Evolutionary conservation across 2,329 filamentous ascomycete species (phyloP).

Genomic region (Epichloe scottii): DNA sequence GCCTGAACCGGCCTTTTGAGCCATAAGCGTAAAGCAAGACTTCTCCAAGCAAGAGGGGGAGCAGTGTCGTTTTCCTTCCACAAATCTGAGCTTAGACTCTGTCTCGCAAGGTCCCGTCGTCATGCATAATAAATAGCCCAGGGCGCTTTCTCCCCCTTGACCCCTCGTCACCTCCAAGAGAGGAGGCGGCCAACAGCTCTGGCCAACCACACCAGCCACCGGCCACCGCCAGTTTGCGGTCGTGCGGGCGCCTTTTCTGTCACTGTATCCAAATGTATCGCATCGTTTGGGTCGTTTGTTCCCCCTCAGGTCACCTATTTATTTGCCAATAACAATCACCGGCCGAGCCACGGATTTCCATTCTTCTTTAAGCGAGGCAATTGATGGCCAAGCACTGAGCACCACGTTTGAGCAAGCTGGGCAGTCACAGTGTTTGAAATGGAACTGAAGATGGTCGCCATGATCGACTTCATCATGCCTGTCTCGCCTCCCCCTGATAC

Average conservation of each 20-base stretch:
- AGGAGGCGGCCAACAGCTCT: background rate
- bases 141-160: background rate
- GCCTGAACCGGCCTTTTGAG: background rate
- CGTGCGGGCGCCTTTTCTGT: background rate
- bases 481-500: background rate
- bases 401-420: background rate
- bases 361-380: background rate
- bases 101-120: background rate
- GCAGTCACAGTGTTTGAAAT: background rate
- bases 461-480: background rate
- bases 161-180: too few species aligned
- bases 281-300: background rate
- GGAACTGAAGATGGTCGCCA: background rate
- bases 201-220: background rate
- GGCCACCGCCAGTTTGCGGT: background rate
- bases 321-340: background rate
- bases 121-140: background rate
- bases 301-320: background rate
- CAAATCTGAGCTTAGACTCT: background rate
- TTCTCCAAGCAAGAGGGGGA: background rate
- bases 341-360: background rate
- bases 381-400: background rate
- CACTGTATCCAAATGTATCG: background rate
- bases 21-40: background rate
- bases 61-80: background rate